Evolutionary conservation across 164 flowering plant genomes (phyloP).

Genomic region (Hamamelis virginiana): DNA sequence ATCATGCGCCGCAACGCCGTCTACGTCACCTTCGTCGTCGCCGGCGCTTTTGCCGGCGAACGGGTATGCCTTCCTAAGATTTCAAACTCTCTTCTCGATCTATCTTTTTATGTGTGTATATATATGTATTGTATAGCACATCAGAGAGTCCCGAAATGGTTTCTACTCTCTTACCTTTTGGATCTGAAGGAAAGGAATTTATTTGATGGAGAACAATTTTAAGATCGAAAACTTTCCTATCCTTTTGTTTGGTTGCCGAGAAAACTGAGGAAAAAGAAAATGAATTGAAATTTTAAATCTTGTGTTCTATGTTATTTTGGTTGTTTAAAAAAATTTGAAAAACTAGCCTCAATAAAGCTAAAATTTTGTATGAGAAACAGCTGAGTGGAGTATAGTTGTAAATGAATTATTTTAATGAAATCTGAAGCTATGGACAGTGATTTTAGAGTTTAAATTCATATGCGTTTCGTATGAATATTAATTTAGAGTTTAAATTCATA

Average conservation of each 20-base stretch:
- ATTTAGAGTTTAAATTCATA: neutral
- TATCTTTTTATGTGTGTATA: neutral
- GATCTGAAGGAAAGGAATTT: no score
- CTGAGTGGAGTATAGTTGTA: no score
- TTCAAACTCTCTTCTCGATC: neutral
- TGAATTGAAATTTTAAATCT: no score
- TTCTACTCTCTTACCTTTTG: neutral
- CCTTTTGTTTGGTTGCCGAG: neutral
- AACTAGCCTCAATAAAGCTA: neutral
- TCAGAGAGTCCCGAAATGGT: no score
- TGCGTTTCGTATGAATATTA: no score
- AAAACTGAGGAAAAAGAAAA: neutral
- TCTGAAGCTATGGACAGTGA: neutral
- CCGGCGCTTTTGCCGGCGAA: conserved; percentile 80
- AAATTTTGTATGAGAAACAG: no score
- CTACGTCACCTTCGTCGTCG: conserved; percentile 76
- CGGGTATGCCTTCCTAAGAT: conserved; percentile 35
- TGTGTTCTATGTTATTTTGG: no score
- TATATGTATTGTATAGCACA: neutral
- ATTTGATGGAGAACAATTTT: neutral
- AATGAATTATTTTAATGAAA: neutral
- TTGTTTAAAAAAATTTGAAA: no score
- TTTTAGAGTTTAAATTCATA: neutral
- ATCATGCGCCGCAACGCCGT: conserved; percentile 84
- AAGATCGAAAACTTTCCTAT: neutral